Base-by-base conservation (phyloP, 495 filamentous ascomycete species). In the Aspergillus taichungensis region DNA sequence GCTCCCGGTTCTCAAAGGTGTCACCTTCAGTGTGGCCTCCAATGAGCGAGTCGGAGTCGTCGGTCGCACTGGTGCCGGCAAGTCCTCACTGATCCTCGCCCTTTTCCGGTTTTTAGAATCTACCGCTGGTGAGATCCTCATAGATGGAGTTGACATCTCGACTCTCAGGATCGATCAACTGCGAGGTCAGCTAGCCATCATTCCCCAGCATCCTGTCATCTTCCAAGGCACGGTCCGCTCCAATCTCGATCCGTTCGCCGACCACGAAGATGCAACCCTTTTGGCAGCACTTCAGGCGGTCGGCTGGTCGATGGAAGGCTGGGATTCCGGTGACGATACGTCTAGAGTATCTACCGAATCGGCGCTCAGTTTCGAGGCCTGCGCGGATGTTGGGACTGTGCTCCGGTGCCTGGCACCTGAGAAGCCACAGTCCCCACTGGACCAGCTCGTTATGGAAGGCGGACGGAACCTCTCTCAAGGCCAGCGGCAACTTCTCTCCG, bases 181-280 rank as follows among this genome's bases (percentile, higher is more conserved):
- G 37, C 77, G 89, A 27, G 77, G 88, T 63, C 77, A 79, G 8
- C 84, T 94, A 49, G 88, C 87, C 3, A 90, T 95, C 63, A 87
- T 95, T 31, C 88, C 89, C 8, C 89, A 94, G 69, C 84, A 92
- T 54, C 87, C 89, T 4, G 90, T 86, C 0, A 73, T 95, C 1
- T 94, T 95, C 62, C 84, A 78, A 9, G 89, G 89, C 33, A 94
- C 86, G 0, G 81, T 95, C 46, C 77, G 89, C 30, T 82, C 68
- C 54, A 94, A 94, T 55, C 76, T 95, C 1, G 89, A 94, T 61
- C 88, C 88, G 5, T 94, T 92, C 65, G 67, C 73, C 27, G 61
- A 86, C 29, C 85, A 89, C 62, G 83, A 82, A 0, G 87, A 94
- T 54, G 79, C 81, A 34, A 80, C 89, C 40, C 82, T 94, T 30